Conservation (phyloP, 495 filamentous ascomycete genomes). For the Corynascus novoguineensis region DNA sequence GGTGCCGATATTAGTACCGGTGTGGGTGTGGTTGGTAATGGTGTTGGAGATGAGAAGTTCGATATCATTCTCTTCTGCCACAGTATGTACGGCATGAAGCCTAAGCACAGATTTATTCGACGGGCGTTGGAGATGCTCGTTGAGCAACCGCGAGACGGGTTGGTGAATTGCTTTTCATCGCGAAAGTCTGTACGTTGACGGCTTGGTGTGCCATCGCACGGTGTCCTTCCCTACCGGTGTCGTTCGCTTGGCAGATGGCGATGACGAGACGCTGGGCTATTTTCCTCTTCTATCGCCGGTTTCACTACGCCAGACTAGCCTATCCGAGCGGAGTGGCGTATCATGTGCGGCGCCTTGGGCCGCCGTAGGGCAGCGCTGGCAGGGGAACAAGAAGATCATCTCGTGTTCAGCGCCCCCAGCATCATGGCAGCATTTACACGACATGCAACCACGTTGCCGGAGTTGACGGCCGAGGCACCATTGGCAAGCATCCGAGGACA, state of each 20-base stretch:
- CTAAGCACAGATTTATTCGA: constrained; percentile 45
- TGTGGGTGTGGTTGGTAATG: constrained; percentile 9
- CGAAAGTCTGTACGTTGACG: constrained; percentile 36
- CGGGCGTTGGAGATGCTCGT: constrained; percentile 48
- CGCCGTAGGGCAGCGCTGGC: constrained; percentile 41
- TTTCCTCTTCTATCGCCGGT: constrained; percentile 51
- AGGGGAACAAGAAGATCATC: constrained; percentile 34
- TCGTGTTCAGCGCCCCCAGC: constrained; percentile 50
- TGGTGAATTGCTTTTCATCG: constrained; percentile 56
- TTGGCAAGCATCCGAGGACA: constrained; percentile 21
- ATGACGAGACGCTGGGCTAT: constrained; percentile 45
- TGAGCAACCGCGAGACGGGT: constrained; percentile 38
- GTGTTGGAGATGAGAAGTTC: constrained; percentile 37
- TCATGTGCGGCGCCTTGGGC: constrained; percentile 48
- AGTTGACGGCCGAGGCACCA: constrained; percentile 47
- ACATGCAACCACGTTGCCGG: constrained; percentile 41
- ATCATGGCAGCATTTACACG: constrained; percentile 51
- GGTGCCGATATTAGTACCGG: constrained; percentile 2
- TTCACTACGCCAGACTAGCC: constrained; percentile 36
- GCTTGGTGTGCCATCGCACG: constrained; percentile 49
- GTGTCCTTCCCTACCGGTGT: constrained; percentile 48
- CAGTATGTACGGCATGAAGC: constrained; percentile 59
- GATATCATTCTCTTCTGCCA: constrained; percentile 59
- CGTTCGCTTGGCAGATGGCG: constrained; percentile 42
- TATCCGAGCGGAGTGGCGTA: constrained; percentile 44